These are phyloP conservation scores for Alternaria sp. DNA, from an alignment of 2,329 filamentous ascomycete species.

Conservation along the genomic window DNA sequence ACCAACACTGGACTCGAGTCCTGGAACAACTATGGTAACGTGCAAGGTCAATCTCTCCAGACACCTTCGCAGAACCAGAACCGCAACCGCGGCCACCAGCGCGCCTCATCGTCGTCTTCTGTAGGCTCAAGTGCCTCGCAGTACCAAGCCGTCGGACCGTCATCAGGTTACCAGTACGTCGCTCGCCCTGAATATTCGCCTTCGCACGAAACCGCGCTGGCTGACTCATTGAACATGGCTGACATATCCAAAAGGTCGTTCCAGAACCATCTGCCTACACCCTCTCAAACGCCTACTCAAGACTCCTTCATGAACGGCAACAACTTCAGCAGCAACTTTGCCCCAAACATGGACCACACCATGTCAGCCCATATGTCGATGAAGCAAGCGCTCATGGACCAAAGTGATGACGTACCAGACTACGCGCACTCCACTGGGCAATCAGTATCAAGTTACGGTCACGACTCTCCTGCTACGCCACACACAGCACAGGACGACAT, in stretches of 20 bases:
- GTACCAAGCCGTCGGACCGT: conserved; percentile 42
- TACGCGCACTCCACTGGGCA: conserved; percentile 64
- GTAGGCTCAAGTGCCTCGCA: conserved; percentile 49
- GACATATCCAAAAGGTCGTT: conserved; percentile 53
- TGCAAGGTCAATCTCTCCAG: conserved; percentile 45
- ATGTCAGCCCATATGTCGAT: conserved; percentile 67
- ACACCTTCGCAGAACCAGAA: conserved; percentile 41
- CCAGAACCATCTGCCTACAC: conserved; percentile 63
- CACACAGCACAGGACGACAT: conserved; percentile 64
- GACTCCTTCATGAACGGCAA: conserved; percentile 58
- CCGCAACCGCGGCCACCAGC: conserved; percentile 46
- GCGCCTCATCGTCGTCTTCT: conserved; percentile 52
- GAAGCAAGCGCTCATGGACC: conserved; percentile 66
- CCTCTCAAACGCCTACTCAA: conserved; percentile 64
- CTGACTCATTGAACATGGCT: conserved; percentile 45
- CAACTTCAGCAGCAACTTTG: conserved; percentile 59
- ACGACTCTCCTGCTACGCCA: conserved; percentile 70
- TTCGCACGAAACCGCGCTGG: conserved; percentile 46
- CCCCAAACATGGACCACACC: conserved; percentile 54
- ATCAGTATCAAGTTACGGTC: conserved; percentile 68
- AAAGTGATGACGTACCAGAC: conserved; percentile 61
- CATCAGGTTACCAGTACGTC: conserved; percentile 54
- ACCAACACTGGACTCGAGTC: conserved; percentile 36
- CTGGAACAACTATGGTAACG: conserved; percentile 48
- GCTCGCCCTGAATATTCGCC: conserved; percentile 57